Conservation (phyloP, 2,329 filamentous ascomycete species). For the Lizonia empirigonia region DNA sequence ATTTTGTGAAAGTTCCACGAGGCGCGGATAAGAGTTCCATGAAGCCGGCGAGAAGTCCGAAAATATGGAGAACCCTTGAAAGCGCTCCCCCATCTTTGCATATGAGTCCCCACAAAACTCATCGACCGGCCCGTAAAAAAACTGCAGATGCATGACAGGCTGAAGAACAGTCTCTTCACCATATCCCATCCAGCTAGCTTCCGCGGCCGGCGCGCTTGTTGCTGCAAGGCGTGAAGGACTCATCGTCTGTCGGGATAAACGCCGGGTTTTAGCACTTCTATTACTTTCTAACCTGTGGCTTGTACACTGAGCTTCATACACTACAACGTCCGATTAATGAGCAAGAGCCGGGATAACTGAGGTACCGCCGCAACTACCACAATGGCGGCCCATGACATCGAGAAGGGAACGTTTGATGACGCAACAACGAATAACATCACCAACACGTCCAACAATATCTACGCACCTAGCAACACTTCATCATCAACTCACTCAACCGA, state of each 20-base stretch:
- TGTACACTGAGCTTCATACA: background rate
- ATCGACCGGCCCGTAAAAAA: background rate
- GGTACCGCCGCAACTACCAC: slow-evolving; percentile 1
- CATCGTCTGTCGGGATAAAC: slow-evolving; percentile 3
- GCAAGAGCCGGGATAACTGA: background rate
- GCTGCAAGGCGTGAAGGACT: background rate
- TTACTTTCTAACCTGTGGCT: background rate
- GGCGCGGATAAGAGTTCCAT: background rate
- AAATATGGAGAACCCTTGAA: slow-evolving; percentile 6
- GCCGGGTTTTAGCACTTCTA: background rate
- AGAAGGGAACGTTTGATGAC: slow-evolving; percentile 19
- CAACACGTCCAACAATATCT: slow-evolving; percentile 12
- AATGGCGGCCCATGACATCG: slow-evolving; percentile 19
- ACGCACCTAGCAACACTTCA: slow-evolving; percentile 10
- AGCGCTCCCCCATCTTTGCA: slow-evolving; percentile 7
- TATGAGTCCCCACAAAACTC: slow-evolving; percentile 5
- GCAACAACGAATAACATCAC: background rate
- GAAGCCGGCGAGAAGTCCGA: slow-evolving; percentile 16
- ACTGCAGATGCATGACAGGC: background rate
- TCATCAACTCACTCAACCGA: background rate
- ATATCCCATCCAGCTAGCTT: slow-evolving; percentile 19
- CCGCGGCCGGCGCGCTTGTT: slow-evolving; percentile 28
- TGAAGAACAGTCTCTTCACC: background rate
- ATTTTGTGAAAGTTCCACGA: background rate
- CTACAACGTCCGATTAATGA: background rate